Evolutionary conservation across 768 basidiomycete genomes (phyloP).

Genomic region (Tylopilus subfusipes): DNA sequence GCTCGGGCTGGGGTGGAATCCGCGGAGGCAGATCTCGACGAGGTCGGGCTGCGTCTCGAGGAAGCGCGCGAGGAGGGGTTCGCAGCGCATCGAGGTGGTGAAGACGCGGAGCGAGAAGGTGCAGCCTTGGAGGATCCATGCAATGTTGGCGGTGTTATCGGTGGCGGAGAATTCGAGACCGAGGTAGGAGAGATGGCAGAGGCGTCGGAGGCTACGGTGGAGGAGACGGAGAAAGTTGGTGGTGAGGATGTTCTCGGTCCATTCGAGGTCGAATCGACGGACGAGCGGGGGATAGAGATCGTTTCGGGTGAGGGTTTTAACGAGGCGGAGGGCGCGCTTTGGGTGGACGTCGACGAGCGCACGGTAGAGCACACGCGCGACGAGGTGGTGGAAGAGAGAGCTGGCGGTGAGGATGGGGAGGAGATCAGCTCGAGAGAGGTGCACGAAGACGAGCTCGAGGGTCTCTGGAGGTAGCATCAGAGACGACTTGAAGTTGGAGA

Average conservation of each 20-base stretch:
- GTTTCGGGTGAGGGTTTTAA: conserved; percentile 40
- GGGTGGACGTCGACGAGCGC: conserved; percentile 35
- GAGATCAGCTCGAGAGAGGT: conserved; percentile 29
- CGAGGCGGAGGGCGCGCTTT: conserved; percentile 32
- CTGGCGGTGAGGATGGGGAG: conserved; percentile 21
- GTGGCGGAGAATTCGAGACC: conserved; percentile 45
- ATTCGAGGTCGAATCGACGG: conserved; percentile 45
- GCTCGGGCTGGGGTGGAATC: conserved; percentile 37
- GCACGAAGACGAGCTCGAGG: conserved; percentile 30
- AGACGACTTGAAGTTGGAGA: background rate
- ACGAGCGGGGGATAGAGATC: conserved; percentile 40
- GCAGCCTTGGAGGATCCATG: conserved; percentile 48
- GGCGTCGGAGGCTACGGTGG: conserved; percentile 39
- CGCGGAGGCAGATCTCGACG: conserved; percentile 53
- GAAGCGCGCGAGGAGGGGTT: conserved; percentile 44
- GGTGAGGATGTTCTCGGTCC: conserved; percentile 36
- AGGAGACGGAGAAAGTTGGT: conserved; percentile 50
- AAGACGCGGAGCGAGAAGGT: conserved; percentile 45
- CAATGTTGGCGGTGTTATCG: conserved; percentile 34
- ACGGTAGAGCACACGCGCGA: conserved; percentile 35
- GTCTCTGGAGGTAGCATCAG: conserved; percentile 36
- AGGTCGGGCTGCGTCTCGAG: conserved; percentile 48
- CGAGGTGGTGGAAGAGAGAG: conserved; percentile 27
- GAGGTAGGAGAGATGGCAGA: conserved; percentile 40
- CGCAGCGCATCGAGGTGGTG: conserved; percentile 56